phyloP scores from a whole-genome alignment of 2,329 filamentous ascomycete genomes.

The Penicillium digitatum region DNA sequence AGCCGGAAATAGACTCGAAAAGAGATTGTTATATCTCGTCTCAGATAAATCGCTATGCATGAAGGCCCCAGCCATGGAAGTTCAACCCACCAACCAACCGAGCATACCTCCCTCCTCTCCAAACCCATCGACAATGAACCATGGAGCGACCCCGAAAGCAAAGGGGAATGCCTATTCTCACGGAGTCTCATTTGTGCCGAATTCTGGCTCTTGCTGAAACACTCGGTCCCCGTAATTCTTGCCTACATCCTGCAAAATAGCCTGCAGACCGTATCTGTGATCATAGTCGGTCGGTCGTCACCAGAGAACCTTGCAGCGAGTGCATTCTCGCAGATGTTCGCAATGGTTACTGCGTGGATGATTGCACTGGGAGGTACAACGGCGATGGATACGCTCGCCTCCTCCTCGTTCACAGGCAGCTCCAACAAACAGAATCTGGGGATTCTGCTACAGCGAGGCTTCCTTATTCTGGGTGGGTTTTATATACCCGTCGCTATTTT shows the following conservation, averaged over 20 bases:
- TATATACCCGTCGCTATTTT: conserved; percentile 69
- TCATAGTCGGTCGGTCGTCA: conserved; percentile 75
- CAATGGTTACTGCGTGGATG: conserved; percentile 83
- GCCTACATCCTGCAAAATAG: conserved; percentile 84
- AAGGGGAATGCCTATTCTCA: conserved; percentile 33
- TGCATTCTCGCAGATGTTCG: conserved; percentile 91
- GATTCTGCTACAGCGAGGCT: conserved; percentile 69
- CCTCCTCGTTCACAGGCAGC: conserved; percentile 76
- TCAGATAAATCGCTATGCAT: background rate
- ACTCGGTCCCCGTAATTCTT: conserved; percentile 72
- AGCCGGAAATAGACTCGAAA: background rate
- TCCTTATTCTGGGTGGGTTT: conserved; percentile 67
- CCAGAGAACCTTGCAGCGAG: conserved; percentile 76
- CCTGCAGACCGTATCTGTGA: conserved; percentile 74
- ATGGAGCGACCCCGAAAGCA: conserved; percentile 31
- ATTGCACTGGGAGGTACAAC: conserved; percentile 82
- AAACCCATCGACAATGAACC: conserved; percentile 16
- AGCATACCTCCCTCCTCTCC: conserved; percentile 30
- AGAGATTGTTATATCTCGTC: background rate
- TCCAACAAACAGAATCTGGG: conserved; percentile 74
- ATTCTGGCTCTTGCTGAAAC: conserved; percentile 63
- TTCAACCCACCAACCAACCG: conserved; percentile 10
- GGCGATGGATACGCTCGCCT: conserved; percentile 79
- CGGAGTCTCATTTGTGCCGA: conserved; percentile 51
- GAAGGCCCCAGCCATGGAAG: background rate